Conservation (phyloP, 371 early-diverging fungal genomes). For the Thermomucor indicae-seudaticae region DNA sequence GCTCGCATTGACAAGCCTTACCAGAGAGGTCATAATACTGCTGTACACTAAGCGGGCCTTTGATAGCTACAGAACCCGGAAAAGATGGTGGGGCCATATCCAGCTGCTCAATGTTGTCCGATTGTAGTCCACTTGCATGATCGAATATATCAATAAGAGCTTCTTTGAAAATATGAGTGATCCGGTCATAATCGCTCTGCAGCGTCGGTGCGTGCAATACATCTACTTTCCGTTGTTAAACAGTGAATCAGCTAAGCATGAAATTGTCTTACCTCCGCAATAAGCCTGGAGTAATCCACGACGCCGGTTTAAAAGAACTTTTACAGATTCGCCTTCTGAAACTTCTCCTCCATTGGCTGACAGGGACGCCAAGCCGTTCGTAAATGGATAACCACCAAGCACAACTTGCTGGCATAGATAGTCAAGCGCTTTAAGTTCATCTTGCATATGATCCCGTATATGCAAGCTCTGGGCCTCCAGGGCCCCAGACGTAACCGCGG, state of each 20-base stretch:
- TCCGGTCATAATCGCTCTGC: conserved; percentile 10
- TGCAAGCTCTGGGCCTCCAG: not conserved
- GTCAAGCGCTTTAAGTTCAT: conserved; percentile 22
- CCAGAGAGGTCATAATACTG: conserved; percentile 46
- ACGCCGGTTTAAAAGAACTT: conserved; percentile 40
- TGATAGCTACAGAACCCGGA: conserved; percentile 36
- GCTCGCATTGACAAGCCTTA: conserved; percentile 7
- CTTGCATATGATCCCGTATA: conserved; percentile 1
- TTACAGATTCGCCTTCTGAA: conserved; percentile 46
- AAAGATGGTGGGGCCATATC: conserved; percentile 23
- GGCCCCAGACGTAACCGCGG: too few species aligned
- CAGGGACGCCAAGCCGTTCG: conserved; percentile 38
- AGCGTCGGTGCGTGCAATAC: conserved; percentile 9
- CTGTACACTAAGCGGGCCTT: conserved; percentile 45
- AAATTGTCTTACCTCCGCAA: conserved; percentile 44
- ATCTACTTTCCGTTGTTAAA: not conserved
- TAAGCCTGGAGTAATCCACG: conserved; percentile 35
- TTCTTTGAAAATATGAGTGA: conserved; percentile 40
- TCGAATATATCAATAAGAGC: conserved; percentile 41
- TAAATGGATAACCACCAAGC: conserved; percentile 54
- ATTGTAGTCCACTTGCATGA: conserved; percentile 8
- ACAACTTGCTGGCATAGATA: conserved; percentile 49
- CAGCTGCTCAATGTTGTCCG: conserved; percentile 18
- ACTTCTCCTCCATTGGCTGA: conserved; percentile 26
- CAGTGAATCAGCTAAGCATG: too few species aligned